Conservation (phyloP, 352 stramenopile genomes). For the Pythium phragmitis region DNA sequence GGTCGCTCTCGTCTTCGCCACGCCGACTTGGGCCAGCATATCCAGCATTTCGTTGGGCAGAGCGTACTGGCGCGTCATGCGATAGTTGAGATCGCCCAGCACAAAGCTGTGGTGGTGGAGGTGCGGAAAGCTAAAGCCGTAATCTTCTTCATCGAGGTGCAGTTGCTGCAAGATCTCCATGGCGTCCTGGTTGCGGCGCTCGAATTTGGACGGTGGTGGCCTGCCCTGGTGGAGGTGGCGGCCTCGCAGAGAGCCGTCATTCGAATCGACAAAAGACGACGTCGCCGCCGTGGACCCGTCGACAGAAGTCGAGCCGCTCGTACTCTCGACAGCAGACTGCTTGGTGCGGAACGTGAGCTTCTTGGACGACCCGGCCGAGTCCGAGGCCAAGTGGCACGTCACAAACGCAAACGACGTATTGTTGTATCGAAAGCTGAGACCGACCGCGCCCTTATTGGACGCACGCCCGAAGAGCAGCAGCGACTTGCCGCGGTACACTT, state of each 20-base stretch:
- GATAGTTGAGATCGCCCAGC: constrained; percentile 90
- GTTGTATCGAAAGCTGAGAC: constrained; percentile 57
- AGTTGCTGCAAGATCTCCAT: constrained; percentile 83
- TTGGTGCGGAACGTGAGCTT: constrained; percentile 36
- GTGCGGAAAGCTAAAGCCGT: constrained; percentile 80
- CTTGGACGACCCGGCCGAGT: constrained; percentile 48
- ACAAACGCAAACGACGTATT: constrained; percentile 67
- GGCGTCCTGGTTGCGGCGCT: constrained; percentile 78
- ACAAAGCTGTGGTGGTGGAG: constrained; percentile 89
- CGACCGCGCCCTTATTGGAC: constrained; percentile 72
- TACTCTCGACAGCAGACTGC: not conserved
- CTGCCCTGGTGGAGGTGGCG: constrained; percentile 7
- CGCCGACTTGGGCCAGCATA: constrained; percentile 21
- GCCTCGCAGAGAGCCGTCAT: not conserved
- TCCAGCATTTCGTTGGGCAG: constrained; percentile 61
- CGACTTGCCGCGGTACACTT: constrained; percentile 78
- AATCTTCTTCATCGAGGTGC: constrained; percentile 78
- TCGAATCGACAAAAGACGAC: constrained; percentile 2
- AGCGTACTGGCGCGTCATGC: constrained; percentile 50
- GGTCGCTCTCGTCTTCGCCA: constrained; percentile 5
- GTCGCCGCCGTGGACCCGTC: not conserved
- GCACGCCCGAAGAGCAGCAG: constrained; percentile 72
- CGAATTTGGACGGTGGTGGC: constrained; percentile 58
- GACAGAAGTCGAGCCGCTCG: not conserved
- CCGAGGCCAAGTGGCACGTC: constrained; percentile 84